A percentile compares a stretch with the other conserved stretches of the same genome.
phyloP scores from a whole-genome alignment of 2,329 filamentous ascomycete genomes.

The Daldinia eschscholtzii region DNA sequence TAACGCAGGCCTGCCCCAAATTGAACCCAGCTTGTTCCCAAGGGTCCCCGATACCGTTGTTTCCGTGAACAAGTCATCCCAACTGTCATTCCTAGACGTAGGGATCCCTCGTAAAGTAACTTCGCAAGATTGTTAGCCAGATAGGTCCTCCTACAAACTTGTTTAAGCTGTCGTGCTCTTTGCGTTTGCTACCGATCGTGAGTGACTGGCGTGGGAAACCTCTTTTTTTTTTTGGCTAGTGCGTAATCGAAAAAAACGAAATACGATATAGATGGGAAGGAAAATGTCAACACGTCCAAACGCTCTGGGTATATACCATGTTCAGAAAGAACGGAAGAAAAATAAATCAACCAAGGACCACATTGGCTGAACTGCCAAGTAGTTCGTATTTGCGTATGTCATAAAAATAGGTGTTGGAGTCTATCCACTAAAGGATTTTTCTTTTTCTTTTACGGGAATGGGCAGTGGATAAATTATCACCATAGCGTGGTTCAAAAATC shows the following conservation, averaged over 20 bases:
- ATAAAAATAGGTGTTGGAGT: constrained; percentile 21
- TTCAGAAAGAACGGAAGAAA: constrained; percentile 39
- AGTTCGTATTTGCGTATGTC: constrained; percentile 16
- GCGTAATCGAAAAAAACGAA: constrained; percentile 13
- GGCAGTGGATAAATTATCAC: not conserved
- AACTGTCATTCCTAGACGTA: constrained; percentile 25
- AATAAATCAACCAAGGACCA: constrained; percentile 26
- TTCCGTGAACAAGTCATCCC: constrained; percentile 27
- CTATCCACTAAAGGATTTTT: not conserved
- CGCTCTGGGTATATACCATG: constrained; percentile 44
- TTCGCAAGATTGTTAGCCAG: constrained; percentile 6
- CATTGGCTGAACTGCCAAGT: constrained; percentile 1
- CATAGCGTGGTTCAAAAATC: not conserved
- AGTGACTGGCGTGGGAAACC: constrained; percentile 4
- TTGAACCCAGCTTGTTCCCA: constrained; percentile 9
- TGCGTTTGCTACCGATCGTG: not conserved
- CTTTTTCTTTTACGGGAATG: not conserved
- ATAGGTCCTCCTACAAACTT: constrained; percentile 10
- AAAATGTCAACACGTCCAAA: constrained; percentile 32
- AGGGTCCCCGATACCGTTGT: not conserved
- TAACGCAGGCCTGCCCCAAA: constrained; percentile 10
- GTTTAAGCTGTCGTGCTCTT: not conserved
- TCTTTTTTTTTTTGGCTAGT: not conserved
- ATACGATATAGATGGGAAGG: constrained; percentile 20
- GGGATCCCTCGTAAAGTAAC: constrained; percentile 20